These are phyloP conservation scores for Carallia pectinifolia DNA, from an alignment of 345 rosid genomes.

Conservation along the genomic window DNA sequence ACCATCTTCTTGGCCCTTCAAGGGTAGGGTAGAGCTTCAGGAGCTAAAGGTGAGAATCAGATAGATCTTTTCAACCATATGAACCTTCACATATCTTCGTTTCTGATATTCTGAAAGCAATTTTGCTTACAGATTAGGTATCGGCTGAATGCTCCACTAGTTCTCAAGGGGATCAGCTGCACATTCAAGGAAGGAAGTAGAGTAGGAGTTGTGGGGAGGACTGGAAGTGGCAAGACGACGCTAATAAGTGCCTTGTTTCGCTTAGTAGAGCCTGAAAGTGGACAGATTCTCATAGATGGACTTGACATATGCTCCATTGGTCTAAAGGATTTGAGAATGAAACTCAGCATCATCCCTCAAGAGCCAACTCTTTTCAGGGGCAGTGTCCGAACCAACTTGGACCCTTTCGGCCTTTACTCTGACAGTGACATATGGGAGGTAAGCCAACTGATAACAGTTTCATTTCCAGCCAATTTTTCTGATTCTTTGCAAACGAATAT, in stretches of 20 bases:
- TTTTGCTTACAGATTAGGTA: conserved; percentile 26
- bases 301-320: conserved; percentile 76
- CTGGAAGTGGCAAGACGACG: conserved; percentile 92
- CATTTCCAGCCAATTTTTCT: background rate
- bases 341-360: conserved; percentile 96
- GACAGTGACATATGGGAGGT: conserved; percentile 87
- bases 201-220: conserved; percentile 87
- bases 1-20: conserved; percentile 25
- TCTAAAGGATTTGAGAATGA: conserved; percentile 75
- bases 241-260: conserved; percentile 85
- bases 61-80: background rate
- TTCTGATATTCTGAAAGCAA: background rate
- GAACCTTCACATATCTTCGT: background rate
- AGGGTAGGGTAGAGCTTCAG: conserved; percentile 29
- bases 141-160: conserved; percentile 33
- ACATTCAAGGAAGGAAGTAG: conserved; percentile 42
- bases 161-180: conserved; percentile 38
- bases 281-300: conserved; percentile 65
- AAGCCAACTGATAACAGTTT: conserved; percentile 4
- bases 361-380: conserved; percentile 89
- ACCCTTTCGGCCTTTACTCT: conserved; percentile 72
- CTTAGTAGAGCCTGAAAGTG: conserved; percentile 76
- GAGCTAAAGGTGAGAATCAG: conserved; percentile 20
- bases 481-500: background rate
- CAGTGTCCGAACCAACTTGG: conserved; percentile 75